phyloP scores from a whole-genome alignment of 495 filamentous ascomycete genomes.

The Penicillium cosmopolitanum region DNA sequence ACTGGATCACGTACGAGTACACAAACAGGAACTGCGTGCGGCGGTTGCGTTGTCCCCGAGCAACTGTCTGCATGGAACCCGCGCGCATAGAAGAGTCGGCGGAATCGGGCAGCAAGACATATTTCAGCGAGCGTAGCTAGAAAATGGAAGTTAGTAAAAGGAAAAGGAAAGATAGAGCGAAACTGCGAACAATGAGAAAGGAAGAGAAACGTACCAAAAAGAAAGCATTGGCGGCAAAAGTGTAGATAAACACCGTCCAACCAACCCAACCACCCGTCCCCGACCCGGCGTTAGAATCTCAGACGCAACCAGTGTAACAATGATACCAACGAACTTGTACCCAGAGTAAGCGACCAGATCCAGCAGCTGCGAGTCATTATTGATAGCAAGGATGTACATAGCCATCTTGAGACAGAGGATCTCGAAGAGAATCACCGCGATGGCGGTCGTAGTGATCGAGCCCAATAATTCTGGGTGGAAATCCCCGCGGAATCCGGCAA shows the following conservation, averaged over 20 bases:
- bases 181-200: conserved; percentile 7
- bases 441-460: conserved; percentile 80
- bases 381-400: conserved; percentile 90
- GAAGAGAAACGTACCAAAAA: conserved; percentile 69
- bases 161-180: background rate
- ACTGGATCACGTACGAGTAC: conserved; percentile 92
- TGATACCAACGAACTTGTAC: conserved; percentile 98
- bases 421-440: conserved; percentile 81
- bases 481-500: conserved; percentile 87
- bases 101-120: conserved; percentile 90
- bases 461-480: conserved; percentile 95
- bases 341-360: conserved; percentile 95
- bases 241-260: conserved; percentile 88
- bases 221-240: conserved; percentile 90
- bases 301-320: conserved; percentile 76
- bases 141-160: conserved; percentile 23
- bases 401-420: conserved; percentile 88
- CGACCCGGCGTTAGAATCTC: conserved; percentile 75
- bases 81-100: conserved; percentile 64
- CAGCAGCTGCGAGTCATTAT: conserved; percentile 81
- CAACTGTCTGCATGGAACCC: conserved; percentile 74
- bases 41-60: conserved; percentile 81
- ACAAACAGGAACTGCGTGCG: conserved; percentile 94
- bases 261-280: conserved; percentile 85
- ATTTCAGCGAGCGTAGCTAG: conserved; percentile 92